Evolutionary conservation across 2,329 filamentous ascomycete genomes (phyloP).

Genomic region (Pseudocercospora crystallina): DNA sequence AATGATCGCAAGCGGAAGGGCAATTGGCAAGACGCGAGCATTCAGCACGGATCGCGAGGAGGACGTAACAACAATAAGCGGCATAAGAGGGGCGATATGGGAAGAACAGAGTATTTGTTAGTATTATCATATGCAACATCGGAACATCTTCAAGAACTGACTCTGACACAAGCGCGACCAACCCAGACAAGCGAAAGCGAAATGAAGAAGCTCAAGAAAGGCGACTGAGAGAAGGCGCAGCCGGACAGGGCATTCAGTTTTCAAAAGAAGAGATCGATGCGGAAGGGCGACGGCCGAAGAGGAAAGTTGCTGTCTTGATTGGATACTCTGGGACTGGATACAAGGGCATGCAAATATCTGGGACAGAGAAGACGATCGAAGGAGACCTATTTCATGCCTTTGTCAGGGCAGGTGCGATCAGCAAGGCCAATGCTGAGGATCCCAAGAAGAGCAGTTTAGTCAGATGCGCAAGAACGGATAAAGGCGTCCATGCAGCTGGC

Average conservation of each 20-base stretch:
- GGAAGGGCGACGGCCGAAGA: constrained; percentile 85
- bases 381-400: constrained; percentile 92
- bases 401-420: constrained; percentile 86
- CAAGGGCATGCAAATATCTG: constrained; percentile 85
- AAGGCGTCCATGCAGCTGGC: constrained; percentile 93
- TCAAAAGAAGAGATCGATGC: constrained; percentile 80
- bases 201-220: constrained; percentile 44
- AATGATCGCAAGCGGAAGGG: constrained; percentile 31
- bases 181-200: constrained; percentile 50
- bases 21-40: constrained; percentile 27
- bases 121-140: constrained; percentile 30
- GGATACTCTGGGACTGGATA: constrained; percentile 97
- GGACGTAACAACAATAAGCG: constrained; percentile 33
- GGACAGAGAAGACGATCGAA: constrained; percentile 81
- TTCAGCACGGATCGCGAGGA: constrained; percentile 26
- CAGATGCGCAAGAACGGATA: constrained; percentile 92
- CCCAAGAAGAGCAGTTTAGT: constrained; percentile 94
- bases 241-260: constrained; percentile 48
- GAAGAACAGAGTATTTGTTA: constrained; percentile 65
- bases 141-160: constrained; percentile 42
- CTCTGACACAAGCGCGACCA: constrained; percentile 39
- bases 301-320: constrained; percentile 92
- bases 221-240: constrained; percentile 44
- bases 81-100: constrained; percentile 65
- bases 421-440: constrained; percentile 94